Evolutionary conservation across 768 basidiomycete genomes (phyloP).

Genomic region (Hericium erinaceus): DNA sequence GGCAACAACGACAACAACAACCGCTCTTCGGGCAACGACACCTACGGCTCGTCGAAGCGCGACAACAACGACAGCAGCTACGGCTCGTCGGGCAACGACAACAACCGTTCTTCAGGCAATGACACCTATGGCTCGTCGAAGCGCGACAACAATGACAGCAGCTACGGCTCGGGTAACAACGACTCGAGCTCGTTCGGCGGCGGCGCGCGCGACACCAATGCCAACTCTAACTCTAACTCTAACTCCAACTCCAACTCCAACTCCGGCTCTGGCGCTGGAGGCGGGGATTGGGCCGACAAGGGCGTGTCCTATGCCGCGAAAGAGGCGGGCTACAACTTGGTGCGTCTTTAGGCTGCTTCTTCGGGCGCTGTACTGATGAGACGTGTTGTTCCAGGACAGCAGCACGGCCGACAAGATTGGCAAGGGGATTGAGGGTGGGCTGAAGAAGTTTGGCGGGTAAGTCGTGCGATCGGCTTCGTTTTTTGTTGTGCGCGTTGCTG

Average conservation of each 20-base stretch:
- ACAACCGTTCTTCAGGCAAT: slow-evolving; percentile 5
- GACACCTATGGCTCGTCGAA: not conserved
- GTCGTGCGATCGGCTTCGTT: not conserved
- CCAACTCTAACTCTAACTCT: slow-evolving; percentile 16
- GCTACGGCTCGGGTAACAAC: slow-evolving; percentile 11
- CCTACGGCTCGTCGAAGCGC: not conserved
- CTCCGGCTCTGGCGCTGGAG: slow-evolving; percentile 5
- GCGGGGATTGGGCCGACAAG: slow-evolving; percentile 27
- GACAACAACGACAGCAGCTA: slow-evolving; percentile 3
- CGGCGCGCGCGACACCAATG: not conserved
- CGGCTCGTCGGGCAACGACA: slow-evolving; percentile 5
- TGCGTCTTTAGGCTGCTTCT: slow-evolving; percentile 19
- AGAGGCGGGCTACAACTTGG: slow-evolving; percentile 36
- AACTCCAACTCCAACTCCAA: slow-evolving; percentile 20
- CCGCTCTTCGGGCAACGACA: slow-evolving; percentile 10
- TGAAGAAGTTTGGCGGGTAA: slow-evolving; percentile 12
- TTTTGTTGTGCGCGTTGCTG: not conserved
- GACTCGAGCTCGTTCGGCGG: slow-evolving; percentile 5
- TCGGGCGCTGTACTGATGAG: not conserved
- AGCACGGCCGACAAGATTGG: slow-evolving; percentile 30
- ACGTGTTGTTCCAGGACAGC: slow-evolving; percentile 18
- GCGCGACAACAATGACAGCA: slow-evolving; percentile 4
- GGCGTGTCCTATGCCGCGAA: slow-evolving; percentile 27
- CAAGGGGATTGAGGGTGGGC: slow-evolving; percentile 19
- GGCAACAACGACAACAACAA: slow-evolving; percentile 8